Evolutionary conservation across 805 yeast genomes (phyloP).

Genomic region (Blastobotrys americana): DNA sequence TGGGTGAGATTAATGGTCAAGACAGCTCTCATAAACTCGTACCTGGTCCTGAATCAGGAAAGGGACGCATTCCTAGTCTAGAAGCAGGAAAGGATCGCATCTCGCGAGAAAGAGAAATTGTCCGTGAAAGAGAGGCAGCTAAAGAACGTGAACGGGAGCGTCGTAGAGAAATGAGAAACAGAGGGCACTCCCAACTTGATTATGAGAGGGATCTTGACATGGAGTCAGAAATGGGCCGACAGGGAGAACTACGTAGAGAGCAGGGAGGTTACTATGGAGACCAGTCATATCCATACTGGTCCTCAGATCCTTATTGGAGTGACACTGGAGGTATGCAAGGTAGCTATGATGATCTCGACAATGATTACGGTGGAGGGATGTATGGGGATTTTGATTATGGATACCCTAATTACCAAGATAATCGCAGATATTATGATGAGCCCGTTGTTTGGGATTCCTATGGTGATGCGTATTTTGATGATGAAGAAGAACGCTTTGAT

Average conservation of each 20-base stretch:
- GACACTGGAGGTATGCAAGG: too few species aligned
- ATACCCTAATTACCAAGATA: constrained; percentile 1
- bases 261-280: neutral
- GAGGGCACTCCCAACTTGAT: neutral
- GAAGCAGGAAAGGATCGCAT: neutral
- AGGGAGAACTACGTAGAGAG: neutral
- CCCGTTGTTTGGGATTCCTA: neutral
- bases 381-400: constrained; percentile 3
- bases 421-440: too few species aligned
- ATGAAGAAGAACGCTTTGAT: neutral
- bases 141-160: neutral
- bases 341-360: neutral
- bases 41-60: too few species aligned
- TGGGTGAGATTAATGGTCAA: too few species aligned
- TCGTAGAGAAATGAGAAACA: neutral
- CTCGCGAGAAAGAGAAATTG: neutral
- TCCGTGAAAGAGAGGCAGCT: neutral
- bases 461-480: neutral
- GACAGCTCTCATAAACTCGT: too few species aligned
- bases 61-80: too few species aligned
- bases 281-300: neutral
- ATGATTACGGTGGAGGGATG: neutral
- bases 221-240: neutral
- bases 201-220: neutral
- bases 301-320: neutral